Evolutionary conservation across 305 asterid species (phyloP), one percentile per base, ranked within the genome.

Genomic region (Galium porrigens): DNA sequence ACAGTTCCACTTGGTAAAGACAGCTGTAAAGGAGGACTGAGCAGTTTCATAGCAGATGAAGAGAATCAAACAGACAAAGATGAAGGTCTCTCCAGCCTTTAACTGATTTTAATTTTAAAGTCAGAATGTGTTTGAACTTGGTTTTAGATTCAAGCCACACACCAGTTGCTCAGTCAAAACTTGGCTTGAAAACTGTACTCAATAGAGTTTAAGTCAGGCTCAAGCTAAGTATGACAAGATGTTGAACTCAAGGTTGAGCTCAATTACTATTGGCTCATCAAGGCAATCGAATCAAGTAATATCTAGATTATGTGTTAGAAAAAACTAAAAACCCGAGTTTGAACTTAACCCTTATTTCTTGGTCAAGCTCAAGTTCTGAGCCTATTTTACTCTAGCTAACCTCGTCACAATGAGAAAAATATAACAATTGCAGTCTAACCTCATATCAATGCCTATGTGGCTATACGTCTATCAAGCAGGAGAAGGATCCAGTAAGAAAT

Each of bases 11-110:
- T 66, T 41, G n/a, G 44, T 29, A 34, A 15, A 25, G 55, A 41
- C 12, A 25, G 11, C 17, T 22, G 57, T 6, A 1, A 58, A 27
- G 14, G 18, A 27, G 14, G 18, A 5, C 69, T n/a, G 7, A 7
- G 10, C 29, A 22, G 22, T 56, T 6, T 6, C 30, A 22, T 15
- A 53, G 6, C 49, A 33, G 82, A 74, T 41, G 75, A 66, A 58
- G 79, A 78, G 66, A 67, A 67, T 18, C 77, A 58, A 42, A 29
- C 15, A 5, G 61, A 27, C n/a, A 37, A 9, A 9, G 48, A 37
- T 22, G 51, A 60, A 37, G 66, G 66, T 71, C 55, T 37, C 33
- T 39, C 15, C 42, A 4, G 4, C 41, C 25, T 25, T 44, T 17
- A 25, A 36, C 14, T 65, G 22, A 32, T 30, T 30, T 53, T 4